Evolutionary conservation across 2,329 filamentous ascomycete genomes (phyloP).

Genomic region (Sarocladium brachiariae): DNA sequence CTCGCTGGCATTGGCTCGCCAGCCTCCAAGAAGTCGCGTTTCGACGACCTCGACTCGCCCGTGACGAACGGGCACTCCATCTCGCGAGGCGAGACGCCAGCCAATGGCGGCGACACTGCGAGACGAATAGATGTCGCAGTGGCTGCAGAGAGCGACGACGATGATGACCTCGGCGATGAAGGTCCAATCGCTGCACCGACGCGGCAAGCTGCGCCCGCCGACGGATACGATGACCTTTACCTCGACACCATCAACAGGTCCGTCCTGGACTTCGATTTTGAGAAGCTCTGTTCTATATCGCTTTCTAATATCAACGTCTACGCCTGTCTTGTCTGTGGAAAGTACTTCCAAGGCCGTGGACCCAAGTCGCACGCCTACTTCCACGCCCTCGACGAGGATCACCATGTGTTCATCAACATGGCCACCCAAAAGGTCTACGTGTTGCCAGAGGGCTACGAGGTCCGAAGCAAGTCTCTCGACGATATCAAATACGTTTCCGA

Average conservation of each 20-base stretch:
- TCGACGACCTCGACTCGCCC: slow-evolving; percentile 38
- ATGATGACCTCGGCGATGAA: slow-evolving; percentile 33
- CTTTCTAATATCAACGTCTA: slow-evolving; percentile 99
- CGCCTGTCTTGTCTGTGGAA: slow-evolving; percentile 94
- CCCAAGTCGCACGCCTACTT: slow-evolving; percentile 96
- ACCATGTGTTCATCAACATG: slow-evolving; percentile 99
- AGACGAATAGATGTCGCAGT: slow-evolving; percentile 10
- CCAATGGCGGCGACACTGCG: slow-evolving; percentile 25
- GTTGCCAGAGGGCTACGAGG: slow-evolving; percentile 93
- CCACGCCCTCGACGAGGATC: slow-evolving; percentile 87
- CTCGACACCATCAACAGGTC: slow-evolving; percentile 93
- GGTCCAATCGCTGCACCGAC: slow-evolving; percentile 29
- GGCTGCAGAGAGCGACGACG: slow-evolving; percentile 17
- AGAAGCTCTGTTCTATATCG: slow-evolving; percentile 94
- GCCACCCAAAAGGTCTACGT: slow-evolving; percentile 86
- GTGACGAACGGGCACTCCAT: slow-evolving; percentile 24
- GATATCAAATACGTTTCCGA: slow-evolving; percentile 98
- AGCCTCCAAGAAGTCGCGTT: slow-evolving; percentile 50
- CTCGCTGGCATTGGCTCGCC: slow-evolving; percentile 48
- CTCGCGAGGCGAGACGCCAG: slow-evolving; percentile 17
- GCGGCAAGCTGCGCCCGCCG: slow-evolving; percentile 71
- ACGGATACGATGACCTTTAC: slow-evolving; percentile 92
- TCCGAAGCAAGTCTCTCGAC: slow-evolving; percentile 86
- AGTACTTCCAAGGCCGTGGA: slow-evolving; percentile 91
- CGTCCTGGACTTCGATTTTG: slow-evolving; percentile 95